Evolutionary conservation across 352 stramenopile genomes (phyloP), one percentile per base, ranked within the genome.

Genomic region (Elongisporangium senticosum): DNA sequence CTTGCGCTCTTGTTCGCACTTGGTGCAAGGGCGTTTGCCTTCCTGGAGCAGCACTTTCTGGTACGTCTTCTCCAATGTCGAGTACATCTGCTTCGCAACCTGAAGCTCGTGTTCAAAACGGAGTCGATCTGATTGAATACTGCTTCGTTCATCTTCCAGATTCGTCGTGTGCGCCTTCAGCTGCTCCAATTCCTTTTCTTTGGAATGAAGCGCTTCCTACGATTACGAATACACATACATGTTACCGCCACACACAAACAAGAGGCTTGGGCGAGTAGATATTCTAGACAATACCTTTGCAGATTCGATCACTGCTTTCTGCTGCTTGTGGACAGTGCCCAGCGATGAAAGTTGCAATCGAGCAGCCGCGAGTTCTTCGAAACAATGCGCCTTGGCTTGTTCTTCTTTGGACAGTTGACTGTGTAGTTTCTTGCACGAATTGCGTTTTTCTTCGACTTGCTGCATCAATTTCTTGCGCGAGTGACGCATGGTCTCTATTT

Each of bases 361-460:
- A 0, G 79, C 76, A 21, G 75, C 77, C 22, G 81, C 78, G 22
- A 95, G 59, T 55, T 95, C 85, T 60, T 95, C 85, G 49, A 90
- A 89, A 51, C 71, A 86, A 19, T 90, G 75, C 7, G 71, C 67
- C 54, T 90, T 90, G 1, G 75, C 71, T 51, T 90, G 80, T 37
- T 86, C 72, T 28, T 90, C 78, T 40, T 81, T 88, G 15, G 81
- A 71, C 21, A 89, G 49, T 22, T 89, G 65, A 3, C 69, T 79
- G 49, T 90, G 71, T 53, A 92, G 62, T 50, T 92, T 93, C 66
- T 89, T 87, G 47, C 78, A 79, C 14, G 75, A 70, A 21, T 77
- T 87, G n/a, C 85, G 79, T 28, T 90, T 91, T 33, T 93, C 83
- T 37, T 90, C 79, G 24, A 93, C 67, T 52, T 95, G 85, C 53